These are phyloP conservation scores for Yamagishiella unicocca DNA, from an alignment of 139 green algal species.

Conservation along the genomic window DNA sequence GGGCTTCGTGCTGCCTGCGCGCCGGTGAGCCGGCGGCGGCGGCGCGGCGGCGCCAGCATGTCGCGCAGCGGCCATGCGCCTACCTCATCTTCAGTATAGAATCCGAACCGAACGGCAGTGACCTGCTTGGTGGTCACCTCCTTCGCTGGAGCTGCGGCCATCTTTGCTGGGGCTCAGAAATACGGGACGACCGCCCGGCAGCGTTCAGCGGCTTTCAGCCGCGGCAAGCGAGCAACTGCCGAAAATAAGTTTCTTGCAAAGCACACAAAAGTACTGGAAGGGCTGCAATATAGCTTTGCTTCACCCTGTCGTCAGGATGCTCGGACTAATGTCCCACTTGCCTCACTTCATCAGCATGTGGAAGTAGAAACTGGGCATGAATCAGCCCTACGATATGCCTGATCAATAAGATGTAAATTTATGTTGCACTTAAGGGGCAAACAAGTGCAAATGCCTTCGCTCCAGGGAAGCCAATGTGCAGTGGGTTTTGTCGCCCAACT, in stretches of 20 bases:
- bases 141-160: constrained; percentile 63
- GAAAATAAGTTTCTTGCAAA: too few species aligned
- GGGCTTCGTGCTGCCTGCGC: too few species aligned
- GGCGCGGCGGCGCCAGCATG: not conserved
- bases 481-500: not conserved
- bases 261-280: too few species aligned
- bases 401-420: too few species aligned
- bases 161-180: not conserved
- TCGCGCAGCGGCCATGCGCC: not conserved
- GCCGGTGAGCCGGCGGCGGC: not conserved
- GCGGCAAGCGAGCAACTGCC: not conserved
- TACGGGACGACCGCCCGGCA: not conserved
- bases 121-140: constrained; percentile 88
- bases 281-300: too few species aligned
- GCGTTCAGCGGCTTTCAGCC: constrained; percentile 6
- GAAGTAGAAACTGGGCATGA: too few species aligned
- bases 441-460: not conserved
- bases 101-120: constrained; percentile 82
- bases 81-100: constrained; percentile 95
- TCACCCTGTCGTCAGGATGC: too few species aligned
- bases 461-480: not conserved
- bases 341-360: too few species aligned
- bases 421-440: not conserved
- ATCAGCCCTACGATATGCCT: too few species aligned
- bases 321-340: too few species aligned